Evolutionary conservation across 805 yeast species (phyloP).

Genomic region (Jamesozyma piceae): DNA sequence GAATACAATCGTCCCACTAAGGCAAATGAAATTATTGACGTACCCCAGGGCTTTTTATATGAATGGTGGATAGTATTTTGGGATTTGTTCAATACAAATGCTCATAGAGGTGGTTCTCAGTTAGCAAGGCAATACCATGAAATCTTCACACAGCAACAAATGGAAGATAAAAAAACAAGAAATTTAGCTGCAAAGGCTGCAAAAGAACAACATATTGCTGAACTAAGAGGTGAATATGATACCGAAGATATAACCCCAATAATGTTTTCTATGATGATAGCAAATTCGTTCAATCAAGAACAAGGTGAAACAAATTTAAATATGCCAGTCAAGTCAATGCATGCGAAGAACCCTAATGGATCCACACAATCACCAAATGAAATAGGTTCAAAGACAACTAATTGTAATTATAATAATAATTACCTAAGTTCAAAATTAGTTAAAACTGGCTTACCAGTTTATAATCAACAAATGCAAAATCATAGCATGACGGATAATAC

Average conservation of each 20-base stretch:
- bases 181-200: constrained; percentile 36
- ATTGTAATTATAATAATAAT: too few species aligned
- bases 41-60: constrained; percentile 76
- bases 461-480: not conserved
- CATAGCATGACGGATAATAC: too few species aligned
- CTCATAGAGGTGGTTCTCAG: constrained; percentile 51
- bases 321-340: not conserved
- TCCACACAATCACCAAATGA: too few species aligned
- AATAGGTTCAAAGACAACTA: too few species aligned
- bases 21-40: constrained; percentile 38
- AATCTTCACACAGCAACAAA: constrained; percentile 45
- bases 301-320: not conserved
- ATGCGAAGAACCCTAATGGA: too few species aligned
- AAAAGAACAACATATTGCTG: constrained; percentile 35
- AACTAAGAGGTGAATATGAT: constrained; percentile 30
- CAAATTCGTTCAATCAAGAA: not conserved
- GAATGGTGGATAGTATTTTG: constrained; percentile 97
- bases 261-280: not conserved
- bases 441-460: not conserved
- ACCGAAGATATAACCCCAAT: constrained; percentile 26
- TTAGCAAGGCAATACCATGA: constrained; percentile 66
- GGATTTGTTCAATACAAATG: constrained; percentile 82
- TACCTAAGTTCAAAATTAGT: not conserved
- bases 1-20: constrained; percentile 53
- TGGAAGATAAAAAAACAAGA: constrained; percentile 48